Evolutionary conservation across 805 yeast genomes (phyloP).

Genomic region (Metschnikowia picachoensis): DNA sequence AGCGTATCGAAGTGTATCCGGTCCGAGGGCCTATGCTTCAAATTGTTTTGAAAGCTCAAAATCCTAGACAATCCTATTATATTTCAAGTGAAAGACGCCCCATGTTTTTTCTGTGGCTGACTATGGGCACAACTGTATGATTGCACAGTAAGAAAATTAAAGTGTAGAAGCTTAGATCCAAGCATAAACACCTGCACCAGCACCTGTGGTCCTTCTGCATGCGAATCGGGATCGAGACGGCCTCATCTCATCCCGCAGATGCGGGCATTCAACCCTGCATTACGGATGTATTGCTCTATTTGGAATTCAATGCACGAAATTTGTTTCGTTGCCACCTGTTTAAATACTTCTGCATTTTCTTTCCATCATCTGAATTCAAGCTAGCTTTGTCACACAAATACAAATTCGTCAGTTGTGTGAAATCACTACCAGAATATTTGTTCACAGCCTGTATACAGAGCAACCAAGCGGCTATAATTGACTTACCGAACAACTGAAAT

Average conservation of each 20-base stretch:
- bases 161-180: background rate
- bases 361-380: background rate
- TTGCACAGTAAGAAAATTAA: too few relatives aligned
- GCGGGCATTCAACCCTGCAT: background rate
- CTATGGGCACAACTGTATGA: too few relatives aligned
- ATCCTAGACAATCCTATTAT: background rate
- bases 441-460: background rate
- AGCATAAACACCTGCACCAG: background rate
- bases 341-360: background rate
- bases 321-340: background rate
- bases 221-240: background rate
- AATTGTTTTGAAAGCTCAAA: background rate
- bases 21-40: background rate
- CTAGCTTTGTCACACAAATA: background rate
- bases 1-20: background rate
- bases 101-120: too few relatives aligned
- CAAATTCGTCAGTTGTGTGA: background rate
- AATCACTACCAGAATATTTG: background rate
- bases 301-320: too few relatives aligned
- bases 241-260: background rate
- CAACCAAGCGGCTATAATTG: background rate
- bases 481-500: background rate
- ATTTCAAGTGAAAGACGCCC: background rate
- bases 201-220: background rate
- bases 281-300: background rate